Evolutionary conservation across 2,329 filamentous ascomycete species (phyloP), one percentile per base, ranked within the genome.

Genomic region (Epicoccum sorghinum): DNA sequence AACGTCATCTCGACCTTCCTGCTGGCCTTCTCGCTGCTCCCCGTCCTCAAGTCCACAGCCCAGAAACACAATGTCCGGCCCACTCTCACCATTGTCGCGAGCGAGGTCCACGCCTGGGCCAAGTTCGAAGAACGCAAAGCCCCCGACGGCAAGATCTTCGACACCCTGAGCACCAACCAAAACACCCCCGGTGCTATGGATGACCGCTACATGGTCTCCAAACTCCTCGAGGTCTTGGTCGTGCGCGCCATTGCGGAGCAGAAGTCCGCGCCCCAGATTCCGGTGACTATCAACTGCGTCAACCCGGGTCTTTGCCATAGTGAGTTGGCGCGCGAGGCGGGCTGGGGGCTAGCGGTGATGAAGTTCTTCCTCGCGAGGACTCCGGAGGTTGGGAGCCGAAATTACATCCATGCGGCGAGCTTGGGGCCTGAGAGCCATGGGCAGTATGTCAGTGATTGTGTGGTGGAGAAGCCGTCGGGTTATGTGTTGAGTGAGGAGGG

Each of bases 1-100:
- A 86, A 86, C 61, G 75, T 80, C 4, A 50, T 56, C 6, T 41
- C 81, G 1, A 86, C 83, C 1, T 74, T 78, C 7, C 69, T 85
- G 4, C 69, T 86, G 4, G 79, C 76, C 0, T 47, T 83, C 3
- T 64, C 82, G 3, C 69, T 86, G 22, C 68, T 75, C 10, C 72
- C 73, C 8, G 67, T 68, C 39, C 48, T 74, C 35, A 56, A 59
- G 9, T 48, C 55, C 3, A 67, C 65, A 9, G 65, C 62, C 3
- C 14, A 23, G 1, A 53, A 54, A 22, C 61, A 57, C 49, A 52
- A 57, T 35, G 57, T 50, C 3, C 46, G 53, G 2, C 57, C 64
- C 3, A 55, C 40, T 3, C 47, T 68, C 37, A 60, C 63, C 18
- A 52, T 67, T 24, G 52, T 47, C 5, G 37, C 39, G 3, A 60